These are phyloP conservation scores for Saturnispora quitensis DNA, from an alignment of 805 yeast genomes.

Conservation along the genomic window DNA sequence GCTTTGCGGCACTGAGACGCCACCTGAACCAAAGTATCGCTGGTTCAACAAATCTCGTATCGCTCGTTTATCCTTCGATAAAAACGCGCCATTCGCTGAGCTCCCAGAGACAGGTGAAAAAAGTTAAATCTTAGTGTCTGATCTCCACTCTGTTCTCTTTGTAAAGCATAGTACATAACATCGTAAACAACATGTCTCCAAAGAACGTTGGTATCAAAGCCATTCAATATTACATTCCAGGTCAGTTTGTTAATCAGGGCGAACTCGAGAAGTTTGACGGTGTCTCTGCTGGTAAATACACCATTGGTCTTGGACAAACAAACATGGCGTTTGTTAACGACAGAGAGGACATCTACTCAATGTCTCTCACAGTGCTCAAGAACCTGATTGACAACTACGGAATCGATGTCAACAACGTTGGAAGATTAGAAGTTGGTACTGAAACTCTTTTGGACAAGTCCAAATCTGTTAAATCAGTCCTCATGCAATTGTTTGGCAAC, in stretches of 20 bases:
- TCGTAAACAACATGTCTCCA: conserved; percentile 27
- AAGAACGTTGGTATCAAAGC: conserved; percentile 95
- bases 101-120: background rate
- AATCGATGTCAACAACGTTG: conserved; percentile 72
- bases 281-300: conserved; percentile 89
- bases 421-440: conserved; percentile 97
- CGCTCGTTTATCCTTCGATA: conserved; percentile 1
- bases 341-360: conserved; percentile 93
- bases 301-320: conserved; percentile 98
- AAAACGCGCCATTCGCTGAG: background rate
- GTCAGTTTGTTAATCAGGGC: conserved; percentile 74
- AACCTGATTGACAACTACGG: conserved; percentile 71
- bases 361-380: conserved; percentile 81
- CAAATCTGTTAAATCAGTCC: conserved; percentile 89
- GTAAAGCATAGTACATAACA: background rate
- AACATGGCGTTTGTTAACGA: conserved; percentile 97
- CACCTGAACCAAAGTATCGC: background rate
- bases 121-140: background rate
- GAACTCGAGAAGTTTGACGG: conserved; percentile 81
- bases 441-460: conserved; percentile 96
- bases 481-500: conserved; percentile 86
- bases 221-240: conserved; percentile 85
- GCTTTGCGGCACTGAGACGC: background rate
- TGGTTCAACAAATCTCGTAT: background rate
- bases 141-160: background rate